Conservation (phyloP, 2,329 filamentous ascomycete species). For the Penicillium sp. region DNA sequence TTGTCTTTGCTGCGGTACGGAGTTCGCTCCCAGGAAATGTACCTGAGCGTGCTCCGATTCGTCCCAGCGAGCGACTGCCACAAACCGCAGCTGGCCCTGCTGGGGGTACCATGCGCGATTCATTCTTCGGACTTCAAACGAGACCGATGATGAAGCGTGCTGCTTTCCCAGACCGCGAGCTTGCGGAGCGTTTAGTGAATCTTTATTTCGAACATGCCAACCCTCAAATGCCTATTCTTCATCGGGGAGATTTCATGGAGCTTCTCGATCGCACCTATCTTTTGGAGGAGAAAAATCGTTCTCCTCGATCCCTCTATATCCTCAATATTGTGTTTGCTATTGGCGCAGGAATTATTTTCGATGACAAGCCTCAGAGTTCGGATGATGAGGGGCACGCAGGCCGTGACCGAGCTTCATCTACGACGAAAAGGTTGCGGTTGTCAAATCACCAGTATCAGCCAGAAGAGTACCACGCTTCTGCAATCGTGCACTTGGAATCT, state of each 20-base stretch:
- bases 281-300: constrained; percentile 66
- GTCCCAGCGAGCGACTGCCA: constrained; percentile 59
- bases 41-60: constrained; percentile 67
- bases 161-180: constrained; percentile 75
- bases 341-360: constrained; percentile 88
- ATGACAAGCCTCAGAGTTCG: constrained; percentile 41
- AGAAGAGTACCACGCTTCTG: constrained; percentile 94
- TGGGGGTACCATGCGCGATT: constrained; percentile 86
- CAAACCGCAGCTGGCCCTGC: constrained; percentile 55
- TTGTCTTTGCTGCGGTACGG: constrained; percentile 93
- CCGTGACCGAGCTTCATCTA: constrained; percentile 33
- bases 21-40: constrained; percentile 63
- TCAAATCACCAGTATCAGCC: constrained; percentile 71
- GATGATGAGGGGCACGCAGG: constrained; percentile 30
- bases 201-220: constrained; percentile 97
- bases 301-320: constrained; percentile 84
- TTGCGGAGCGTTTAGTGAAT: constrained; percentile 72
- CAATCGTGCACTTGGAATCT: constrained; percentile 86
- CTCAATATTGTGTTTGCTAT: constrained; percentile 98
- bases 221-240: constrained; percentile 90
- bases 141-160: constrained; percentile 85
- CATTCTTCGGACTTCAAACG: constrained; percentile 94
- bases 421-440: constrained; percentile 56
- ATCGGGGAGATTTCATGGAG: constrained; percentile 85
- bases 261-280: constrained; percentile 83